Evolutionary conservation across 2,329 filamentous ascomycete genomes (phyloP).

Genomic region (Penicillium sp.): DNA sequence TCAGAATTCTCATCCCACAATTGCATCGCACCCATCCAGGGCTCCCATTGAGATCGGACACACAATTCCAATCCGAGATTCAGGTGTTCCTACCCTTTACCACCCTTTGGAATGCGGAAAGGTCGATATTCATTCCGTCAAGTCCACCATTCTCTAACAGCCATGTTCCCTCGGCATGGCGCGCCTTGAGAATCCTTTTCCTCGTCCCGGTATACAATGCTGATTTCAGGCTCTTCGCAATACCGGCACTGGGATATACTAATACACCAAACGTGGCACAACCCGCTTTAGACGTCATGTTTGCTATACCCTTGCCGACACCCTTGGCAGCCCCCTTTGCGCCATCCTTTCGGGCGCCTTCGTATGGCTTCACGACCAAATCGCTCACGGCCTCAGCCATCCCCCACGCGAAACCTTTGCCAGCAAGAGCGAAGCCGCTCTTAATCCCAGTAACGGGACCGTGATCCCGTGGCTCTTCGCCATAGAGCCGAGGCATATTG

Average conservation of each 20-base stretch:
- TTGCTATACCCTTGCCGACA: constrained; percentile 24
- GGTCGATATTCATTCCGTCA: no score
- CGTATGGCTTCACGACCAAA: constrained; percentile 23
- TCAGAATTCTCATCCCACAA: no score
- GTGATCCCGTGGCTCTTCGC: constrained; percentile 27
- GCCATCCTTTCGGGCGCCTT: constrained; percentile 27
- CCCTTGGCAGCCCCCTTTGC: constrained; percentile 27
- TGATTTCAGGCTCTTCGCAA: neutral
- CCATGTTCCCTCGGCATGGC: neutral
- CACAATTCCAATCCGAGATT: no score
- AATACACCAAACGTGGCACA: neutral
- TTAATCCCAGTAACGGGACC: constrained; percentile 27
- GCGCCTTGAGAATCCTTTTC: neutral
- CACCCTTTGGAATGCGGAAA: no score
- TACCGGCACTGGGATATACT: neutral
- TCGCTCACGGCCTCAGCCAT: constrained; percentile 27
- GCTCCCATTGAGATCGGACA: no score
- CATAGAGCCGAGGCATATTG: constrained; percentile 29
- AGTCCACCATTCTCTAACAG: neutral
- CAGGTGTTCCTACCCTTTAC: no score
- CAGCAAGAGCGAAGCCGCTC: constrained; percentile 25
- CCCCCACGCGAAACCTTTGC: constrained; percentile 27
- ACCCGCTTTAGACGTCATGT: neutral
- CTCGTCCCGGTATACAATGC: neutral
- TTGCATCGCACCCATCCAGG: no score